These are phyloP conservation scores for Diaporthe eres DNA, from an alignment of 2,329 filamentous ascomycete species.

Conservation along the genomic window DNA sequence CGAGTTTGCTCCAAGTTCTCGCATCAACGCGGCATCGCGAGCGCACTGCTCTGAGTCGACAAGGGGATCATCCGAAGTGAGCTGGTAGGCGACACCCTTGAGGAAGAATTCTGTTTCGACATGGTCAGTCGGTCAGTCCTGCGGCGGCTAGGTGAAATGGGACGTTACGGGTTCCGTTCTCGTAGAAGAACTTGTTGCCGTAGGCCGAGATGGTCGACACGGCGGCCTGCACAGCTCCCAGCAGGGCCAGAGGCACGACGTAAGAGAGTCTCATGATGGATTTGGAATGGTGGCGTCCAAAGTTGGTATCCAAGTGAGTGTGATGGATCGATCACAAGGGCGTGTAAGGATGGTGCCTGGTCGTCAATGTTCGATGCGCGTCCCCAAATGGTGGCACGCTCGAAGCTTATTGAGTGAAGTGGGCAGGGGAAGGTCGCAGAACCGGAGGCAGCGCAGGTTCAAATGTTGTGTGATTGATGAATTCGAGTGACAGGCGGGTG, in stretches of 20 bases:
- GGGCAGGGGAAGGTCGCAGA: slow-evolving; percentile 18
- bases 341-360: slow-evolving; percentile 28
- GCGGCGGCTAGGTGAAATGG: slow-evolving; percentile 68
- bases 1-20: slow-evolving; percentile 83
- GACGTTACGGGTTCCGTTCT: slow-evolving; percentile 83
- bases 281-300: slow-evolving; percentile 16
- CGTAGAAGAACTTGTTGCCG: slow-evolving; percentile 86
- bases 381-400: slow-evolving; percentile 17
- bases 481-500: background rate
- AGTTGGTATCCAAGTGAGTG: slow-evolving; percentile 31
- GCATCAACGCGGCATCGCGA: slow-evolving; percentile 83
- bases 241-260: slow-evolving; percentile 51
- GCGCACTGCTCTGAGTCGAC: slow-evolving; percentile 81
- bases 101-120: slow-evolving; percentile 51
- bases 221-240: slow-evolving; percentile 51
- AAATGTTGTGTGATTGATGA: slow-evolving; percentile 26
- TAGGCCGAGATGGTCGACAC: slow-evolving; percentile 67
- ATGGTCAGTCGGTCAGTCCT: slow-evolving; percentile 35
- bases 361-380: slow-evolving; percentile 5
- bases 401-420: slow-evolving; percentile 13
- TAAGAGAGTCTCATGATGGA: slow-evolving; percentile 56
- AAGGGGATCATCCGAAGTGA: slow-evolving; percentile 77
- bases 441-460: background rate
- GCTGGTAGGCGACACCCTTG: slow-evolving; percentile 78
- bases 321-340: slow-evolving; percentile 18